phyloP scores from a whole-genome alignment of 169 alveolate species.

The Plasmodium ovale region DNA sequence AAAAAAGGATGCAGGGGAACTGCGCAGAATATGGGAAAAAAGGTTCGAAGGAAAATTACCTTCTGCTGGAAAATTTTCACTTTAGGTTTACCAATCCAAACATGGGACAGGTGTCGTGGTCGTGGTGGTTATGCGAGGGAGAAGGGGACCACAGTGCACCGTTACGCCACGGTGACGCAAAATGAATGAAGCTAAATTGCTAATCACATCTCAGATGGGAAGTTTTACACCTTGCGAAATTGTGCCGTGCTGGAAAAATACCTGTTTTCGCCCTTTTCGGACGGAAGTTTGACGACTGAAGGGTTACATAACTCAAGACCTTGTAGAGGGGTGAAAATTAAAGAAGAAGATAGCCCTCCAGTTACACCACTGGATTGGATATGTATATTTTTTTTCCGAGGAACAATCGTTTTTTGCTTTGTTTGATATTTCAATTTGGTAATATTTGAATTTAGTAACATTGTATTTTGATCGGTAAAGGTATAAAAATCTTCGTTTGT shows the following conservation, averaged over 20 bases:
- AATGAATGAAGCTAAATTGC: too few species aligned
- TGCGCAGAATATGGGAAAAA: too few species aligned
- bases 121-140: too few species aligned
- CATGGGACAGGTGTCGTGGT: too few species aligned
- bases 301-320: constrained; percentile 76
- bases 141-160: too few species aligned
- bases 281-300: background rate
- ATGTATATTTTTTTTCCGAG: constrained; percentile 19
- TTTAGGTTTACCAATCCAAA: too few species aligned
- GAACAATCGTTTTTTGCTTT: constrained; percentile 46
- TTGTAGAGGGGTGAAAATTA: constrained; percentile 87
- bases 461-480: constrained; percentile 59
- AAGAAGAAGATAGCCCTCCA: constrained; percentile 86
- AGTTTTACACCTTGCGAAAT: constrained; percentile 43
- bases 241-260: constrained; percentile 61
- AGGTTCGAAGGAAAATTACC: background rate
- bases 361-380: constrained; percentile 72
- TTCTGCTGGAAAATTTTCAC: too few species aligned
- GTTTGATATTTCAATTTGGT: constrained; percentile 59
- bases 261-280: constrained; percentile 32
- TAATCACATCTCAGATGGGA: too few species aligned
- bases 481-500: constrained; percentile 87
- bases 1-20: too few species aligned
- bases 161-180: too few species aligned
- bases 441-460: constrained; percentile 43